Conservation (phyloP, 345 rosid genomes). For the Kandelia obovata region DNA sequence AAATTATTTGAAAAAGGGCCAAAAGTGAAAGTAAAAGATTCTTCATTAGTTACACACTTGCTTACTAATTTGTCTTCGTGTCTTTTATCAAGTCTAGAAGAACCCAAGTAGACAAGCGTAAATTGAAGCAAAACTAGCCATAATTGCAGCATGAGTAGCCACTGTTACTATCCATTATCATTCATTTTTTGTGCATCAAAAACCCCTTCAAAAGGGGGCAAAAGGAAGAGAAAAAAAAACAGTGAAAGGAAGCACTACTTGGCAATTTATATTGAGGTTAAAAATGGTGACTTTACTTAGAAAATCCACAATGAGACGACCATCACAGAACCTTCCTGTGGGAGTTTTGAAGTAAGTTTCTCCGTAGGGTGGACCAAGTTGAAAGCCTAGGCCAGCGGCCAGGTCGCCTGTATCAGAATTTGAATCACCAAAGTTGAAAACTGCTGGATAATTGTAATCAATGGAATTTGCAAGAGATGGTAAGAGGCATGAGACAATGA, state of each 20-base stretch:
- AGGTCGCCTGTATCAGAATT: constrained; percentile 65
- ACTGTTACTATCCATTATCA: too few species aligned
- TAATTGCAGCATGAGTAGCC: too few species aligned
- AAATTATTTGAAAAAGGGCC: background rate
- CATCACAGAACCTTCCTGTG: constrained; percentile 60
- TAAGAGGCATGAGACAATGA: constrained; percentile 9
- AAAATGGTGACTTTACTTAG: constrained; percentile 34
- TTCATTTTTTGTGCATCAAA: too few species aligned
- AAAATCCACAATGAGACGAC: constrained; percentile 59
- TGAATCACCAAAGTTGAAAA: constrained; percentile 67
- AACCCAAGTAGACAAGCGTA: too few species aligned
- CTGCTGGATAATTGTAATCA: constrained; percentile 42
- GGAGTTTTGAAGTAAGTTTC: constrained; percentile 43
- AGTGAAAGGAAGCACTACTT: too few species aligned
- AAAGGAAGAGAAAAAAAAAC: background rate
- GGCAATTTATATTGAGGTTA: background rate
- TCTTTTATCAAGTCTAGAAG: too few species aligned
- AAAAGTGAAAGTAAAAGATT: background rate
- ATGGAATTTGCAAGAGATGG: constrained; percentile 21
- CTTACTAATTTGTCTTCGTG: too few species aligned
- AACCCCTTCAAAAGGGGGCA: background rate
- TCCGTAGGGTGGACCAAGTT: constrained; percentile 45
- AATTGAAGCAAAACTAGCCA: too few species aligned
- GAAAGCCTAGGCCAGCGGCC: constrained; percentile 47
- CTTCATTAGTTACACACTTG: background rate